Evolutionary conservation across 768 basidiomycete genomes (phyloP), one percentile per base, ranked within the genome.

Genomic region (Phaeolepiota aurea): DNA sequence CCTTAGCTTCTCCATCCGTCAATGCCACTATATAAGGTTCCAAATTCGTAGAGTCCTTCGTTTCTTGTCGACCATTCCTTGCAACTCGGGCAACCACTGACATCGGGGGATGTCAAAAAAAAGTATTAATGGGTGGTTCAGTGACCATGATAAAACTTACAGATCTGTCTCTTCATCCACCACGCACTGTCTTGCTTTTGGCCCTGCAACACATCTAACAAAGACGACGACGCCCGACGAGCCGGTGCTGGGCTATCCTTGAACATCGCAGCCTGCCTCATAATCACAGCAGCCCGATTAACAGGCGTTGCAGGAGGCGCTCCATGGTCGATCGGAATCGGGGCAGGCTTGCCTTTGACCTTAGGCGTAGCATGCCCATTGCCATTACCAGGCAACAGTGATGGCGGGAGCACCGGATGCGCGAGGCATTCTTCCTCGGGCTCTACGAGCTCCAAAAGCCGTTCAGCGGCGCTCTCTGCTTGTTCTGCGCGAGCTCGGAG

Each of bases 381-480:
- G 15, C 49, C 51, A 43, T 62, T 68, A 12, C 66, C 67, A 30
- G 74, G 61, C 31, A 77, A 53, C 28, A 86, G 54, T 0, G 79
- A 75, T 10, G 65, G 54, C 1, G 80, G 79, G 10, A 82, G 67
- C 7, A 69, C 62, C 15, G 76, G 74, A 44, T 74, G 66, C 32
- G 63, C 69, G 41, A 61, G 54, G 40, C 58, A 65, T 38, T 78
- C 79, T 10, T 79, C 82, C 35, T 88, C 87, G 11, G 82, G 76
- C 46, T 90, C 87, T 10, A 87, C 83, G 12, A 94, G 71, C 57
- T 96, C 93, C 28, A 94, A 57, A 19, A 97, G 62, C 37, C 88
- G 75, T 55, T 89, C 83, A 0, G 93, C 93, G 5, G 91, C 87
- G 54, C 88, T 91, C 56, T 92, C 88, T 0, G 93, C 93, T 55